Conservation (phyloP, 768 basidiomycete genomes). For the Cubamyces sp. region DNA sequence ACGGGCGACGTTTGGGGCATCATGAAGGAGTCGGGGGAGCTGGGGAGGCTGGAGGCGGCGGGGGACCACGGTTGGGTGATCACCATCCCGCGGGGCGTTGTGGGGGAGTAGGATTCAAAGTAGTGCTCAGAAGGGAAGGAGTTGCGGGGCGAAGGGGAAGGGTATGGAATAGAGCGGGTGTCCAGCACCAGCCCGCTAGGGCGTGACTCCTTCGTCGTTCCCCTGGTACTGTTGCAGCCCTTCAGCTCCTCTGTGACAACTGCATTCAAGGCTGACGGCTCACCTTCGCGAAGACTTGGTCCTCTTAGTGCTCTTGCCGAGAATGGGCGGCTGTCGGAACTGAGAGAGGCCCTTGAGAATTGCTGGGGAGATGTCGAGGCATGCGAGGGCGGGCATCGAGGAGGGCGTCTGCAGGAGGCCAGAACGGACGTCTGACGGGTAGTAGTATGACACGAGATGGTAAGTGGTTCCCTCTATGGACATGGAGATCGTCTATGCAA, state of each 20-base stretch:
- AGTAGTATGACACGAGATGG: constrained; percentile 27
- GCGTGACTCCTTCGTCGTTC: constrained; percentile 9
- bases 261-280: neutral
- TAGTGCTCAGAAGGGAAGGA: neutral
- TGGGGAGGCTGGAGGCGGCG: constrained; percentile 1
- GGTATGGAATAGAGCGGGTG: constrained; percentile 13
- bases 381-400: constrained; percentile 14
- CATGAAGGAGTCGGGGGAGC: constrained; percentile 13
- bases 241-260: neutral
- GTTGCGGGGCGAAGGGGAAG: neutral
- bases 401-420: constrained; percentile 21
- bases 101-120: constrained; percentile 6
- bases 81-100: constrained; percentile 4
- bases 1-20: constrained; percentile 5
- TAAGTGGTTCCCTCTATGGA: constrained; percentile 24
- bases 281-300: constrained; percentile 7
- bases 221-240: neutral
- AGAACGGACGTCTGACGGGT: constrained; percentile 25
- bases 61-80: constrained; percentile 3
- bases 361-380: constrained; percentile 15
- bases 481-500: constrained; percentile 23
- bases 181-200: constrained; percentile 11
- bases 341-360: constrained; percentile 16
- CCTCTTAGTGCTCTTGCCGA: constrained; percentile 11
- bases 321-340: constrained; percentile 14